Conservation (phyloP, 768 basidiomycete species). For the Trichaptum fuscoviolaceum region DNA sequence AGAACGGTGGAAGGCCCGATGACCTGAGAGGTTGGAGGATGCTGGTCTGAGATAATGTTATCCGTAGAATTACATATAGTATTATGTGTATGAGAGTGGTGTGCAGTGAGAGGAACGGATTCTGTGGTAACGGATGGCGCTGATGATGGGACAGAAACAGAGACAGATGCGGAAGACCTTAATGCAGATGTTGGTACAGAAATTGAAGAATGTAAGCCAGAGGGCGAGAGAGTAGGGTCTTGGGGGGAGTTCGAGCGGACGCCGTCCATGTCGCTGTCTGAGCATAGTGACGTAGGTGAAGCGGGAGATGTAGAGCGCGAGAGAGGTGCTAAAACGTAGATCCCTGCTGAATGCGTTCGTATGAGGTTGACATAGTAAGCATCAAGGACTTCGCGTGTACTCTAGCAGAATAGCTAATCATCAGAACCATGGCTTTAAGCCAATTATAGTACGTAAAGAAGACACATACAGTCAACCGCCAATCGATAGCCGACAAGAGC, state of each 20-base stretch:
- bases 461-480: conserved; percentile 83
- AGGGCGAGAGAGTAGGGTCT: conserved; percentile 25
- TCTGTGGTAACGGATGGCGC: background rate
- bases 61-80: conserved; percentile 21
- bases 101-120: background rate
- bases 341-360: conserved; percentile 66
- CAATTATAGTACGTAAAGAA: background rate
- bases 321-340: conserved; percentile 43
- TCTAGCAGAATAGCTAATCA: conserved; percentile 44
- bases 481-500: conserved; percentile 87
- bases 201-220: conserved; percentile 16
- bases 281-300: conserved; percentile 31
- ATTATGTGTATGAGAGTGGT: background rate
- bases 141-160: background rate
- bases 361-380: conserved; percentile 94
- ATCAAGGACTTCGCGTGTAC: conserved; percentile 85
- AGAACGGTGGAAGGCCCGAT: conserved; percentile 31
- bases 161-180: background rate
- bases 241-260: conserved; percentile 46
- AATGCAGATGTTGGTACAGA: background rate
- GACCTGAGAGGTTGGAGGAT: conserved; percentile 9
- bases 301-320: conserved; percentile 32
- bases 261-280: conserved; percentile 43
- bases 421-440: background rate
- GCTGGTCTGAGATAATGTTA: conserved; percentile 7